Base-by-base conservation (phyloP, 352 stramenopile species). In the Phytophthora pluvialis region DNA sequence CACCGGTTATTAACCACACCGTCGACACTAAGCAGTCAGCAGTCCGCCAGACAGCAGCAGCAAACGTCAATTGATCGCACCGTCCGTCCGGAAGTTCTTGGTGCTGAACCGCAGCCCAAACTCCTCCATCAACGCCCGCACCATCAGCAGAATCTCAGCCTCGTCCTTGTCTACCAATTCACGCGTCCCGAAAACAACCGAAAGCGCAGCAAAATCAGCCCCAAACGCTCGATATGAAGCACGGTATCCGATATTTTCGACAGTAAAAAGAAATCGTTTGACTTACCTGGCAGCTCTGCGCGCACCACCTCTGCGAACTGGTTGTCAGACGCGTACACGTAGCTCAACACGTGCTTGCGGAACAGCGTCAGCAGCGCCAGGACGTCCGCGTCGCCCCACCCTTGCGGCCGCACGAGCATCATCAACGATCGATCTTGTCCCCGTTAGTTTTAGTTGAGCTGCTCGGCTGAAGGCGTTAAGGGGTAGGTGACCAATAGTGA, bases 31-130 rank as follows among this genome's bases (percentile, higher is more conserved):
- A 10, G 28, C 31, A 49, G 10, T n/a, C 32, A 50, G 12, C 39
- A 44, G 29, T 51, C 18, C 6, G 15, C 39, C 36, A 21, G 9
- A n/a, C 16, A 25, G 18, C 33, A 43, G 15, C 26, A 18, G 9
- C 33, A 4, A 26, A 16, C 3, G 28, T 29, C 25, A 21, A n/a
- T 38, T 35, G 13, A 32, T 28, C 65, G 33, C 39, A 91, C 84
- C 76, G 58, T 91, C 81, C 25, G 75, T 89, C 15, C 71, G 72
- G 61, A 93, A 90, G 48, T 82, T 80, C 49, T 86, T 84, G 21
- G 79, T 93, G 56, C 80, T 81, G 36, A 93, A 65, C 45, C 70
- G 71, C 10, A 93, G 60, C 12, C 71, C 64, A 48, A 93, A 88
- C 21, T 86, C 67, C 32, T 70, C 52, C 83, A 94, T 89, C 5